A percentile compares a stretch with the other conserved stretches of the same genome.
These are phyloP conservation scores for Ambrosiella beaveri DNA, from an alignment of 2,329 filamentous ascomycete species.

Conservation along the genomic window DNA sequence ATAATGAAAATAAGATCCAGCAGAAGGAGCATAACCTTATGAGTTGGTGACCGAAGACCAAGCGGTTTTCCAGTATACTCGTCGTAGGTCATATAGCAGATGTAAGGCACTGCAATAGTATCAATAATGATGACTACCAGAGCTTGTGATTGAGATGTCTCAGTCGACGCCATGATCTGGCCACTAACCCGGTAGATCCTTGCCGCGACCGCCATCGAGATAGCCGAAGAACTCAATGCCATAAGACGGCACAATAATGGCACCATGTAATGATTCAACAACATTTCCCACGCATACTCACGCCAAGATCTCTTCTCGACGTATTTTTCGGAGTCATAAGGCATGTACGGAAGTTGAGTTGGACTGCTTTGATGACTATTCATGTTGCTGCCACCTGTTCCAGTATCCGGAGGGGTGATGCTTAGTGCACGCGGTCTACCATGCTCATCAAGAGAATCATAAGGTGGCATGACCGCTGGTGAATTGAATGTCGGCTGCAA, in stretches of 20 bases:
- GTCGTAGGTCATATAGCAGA: constrained; percentile 86
- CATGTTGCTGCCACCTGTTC: constrained; percentile 14
- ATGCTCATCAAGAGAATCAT: constrained; percentile 17
- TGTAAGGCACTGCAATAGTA: constrained; percentile 73
- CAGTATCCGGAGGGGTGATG: not conserved
- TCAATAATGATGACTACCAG: constrained; percentile 83
- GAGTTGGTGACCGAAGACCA: constrained; percentile 63
- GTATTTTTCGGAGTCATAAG: constrained; percentile 15
- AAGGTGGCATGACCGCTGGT: constrained; percentile 18
- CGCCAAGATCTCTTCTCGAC: constrained; percentile 21
- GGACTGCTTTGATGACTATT: constrained; percentile 15
- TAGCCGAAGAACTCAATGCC: constrained; percentile 66
- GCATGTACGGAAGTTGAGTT: not conserved
- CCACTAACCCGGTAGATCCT: constrained; percentile 47
- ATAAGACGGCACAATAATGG: constrained; percentile 68
- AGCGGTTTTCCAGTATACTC: constrained; percentile 91
- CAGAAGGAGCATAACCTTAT: constrained; percentile 78
- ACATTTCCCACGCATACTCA: constrained; percentile 46
- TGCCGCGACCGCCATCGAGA: constrained; percentile 62
- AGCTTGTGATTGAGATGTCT: constrained; percentile 53
- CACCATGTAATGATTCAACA: constrained; percentile 69
- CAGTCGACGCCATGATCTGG: constrained; percentile 18
- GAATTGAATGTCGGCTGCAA: constrained; percentile 32
- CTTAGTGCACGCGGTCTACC: constrained; percentile 6
- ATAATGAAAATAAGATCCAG: constrained; percentile 94